Base-by-base conservation (phyloP, 2,329 filamentous ascomycete genomes). In the Cercospora sp. region DNA sequence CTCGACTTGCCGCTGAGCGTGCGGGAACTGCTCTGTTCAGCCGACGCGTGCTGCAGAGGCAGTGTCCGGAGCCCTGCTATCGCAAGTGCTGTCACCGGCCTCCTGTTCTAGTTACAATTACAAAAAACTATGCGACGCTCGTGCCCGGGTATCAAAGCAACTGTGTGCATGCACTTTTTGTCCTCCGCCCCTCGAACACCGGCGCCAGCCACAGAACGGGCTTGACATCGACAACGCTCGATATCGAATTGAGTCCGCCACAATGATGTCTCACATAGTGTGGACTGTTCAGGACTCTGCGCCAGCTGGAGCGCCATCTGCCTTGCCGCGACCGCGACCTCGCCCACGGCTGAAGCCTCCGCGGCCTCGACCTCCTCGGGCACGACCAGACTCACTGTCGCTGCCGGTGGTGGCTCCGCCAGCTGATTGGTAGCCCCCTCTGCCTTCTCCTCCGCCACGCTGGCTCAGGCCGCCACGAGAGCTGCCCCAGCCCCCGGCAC, bases 351-450 rank as follows among this genome's bases (percentile, higher is more conserved):
- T 82, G 74, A 86, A 83, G 64, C 80, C 79, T 23, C 81, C 77
- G 33, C 77, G 71, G 18, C 77, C 75, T 62, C 77, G 74, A 26
- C 78, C 76, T 42, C 83, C 83, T 58, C 85, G 84, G 30, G 85
- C 85, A 68, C 87, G 85, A 68, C 92, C 90, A 71, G 85, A 84
- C 76, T 93, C 91, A 73, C 90, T 91, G 77, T 90, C 89, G 68
- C 90, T 94, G 45, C 77, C 77, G 26, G 76, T 78, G 3, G 72
- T 77, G 6, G 76, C 76, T 20, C 76, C 76, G 16, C 77, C 75
- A 23, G 75, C 71, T 58, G 75, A 77, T 59, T 77, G 76, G 60
- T 78, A 78, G 33, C 76, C 76, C 39, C 72, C 75, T 58, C 76
- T 67, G 59, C 73, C 70, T 51, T 73, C 75, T 53, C 70, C 73